phyloP scores from a whole-genome alignment of 345 rosid genomes.

The Clarkia xantiana region DNA sequence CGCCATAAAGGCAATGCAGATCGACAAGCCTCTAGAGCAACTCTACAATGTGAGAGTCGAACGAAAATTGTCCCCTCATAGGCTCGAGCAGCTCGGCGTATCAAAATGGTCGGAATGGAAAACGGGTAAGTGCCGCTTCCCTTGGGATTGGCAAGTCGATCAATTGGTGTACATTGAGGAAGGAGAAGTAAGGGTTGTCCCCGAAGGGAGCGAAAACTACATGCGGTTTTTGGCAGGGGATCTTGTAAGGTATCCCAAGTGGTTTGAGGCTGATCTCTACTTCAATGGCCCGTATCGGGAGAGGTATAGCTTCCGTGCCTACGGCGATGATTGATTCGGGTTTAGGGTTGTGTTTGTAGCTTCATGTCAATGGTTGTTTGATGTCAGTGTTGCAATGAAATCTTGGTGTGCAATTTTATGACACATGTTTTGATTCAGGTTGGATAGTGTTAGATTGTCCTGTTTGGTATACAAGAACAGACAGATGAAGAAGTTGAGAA shows the following conservation, averaged over 20 bases:
- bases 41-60: conserved; percentile 72
- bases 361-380: too few relatives aligned
- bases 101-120: conserved; percentile 81
- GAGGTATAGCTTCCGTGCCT: conserved; percentile 71
- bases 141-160: conserved; percentile 96
- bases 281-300: conserved; percentile 78
- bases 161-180: conserved; percentile 91
- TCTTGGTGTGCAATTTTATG: too few relatives aligned
- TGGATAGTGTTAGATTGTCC: too few relatives aligned
- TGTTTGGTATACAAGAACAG: too few relatives aligned
- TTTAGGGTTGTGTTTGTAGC: too few relatives aligned
- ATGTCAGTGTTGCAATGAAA: too few relatives aligned
- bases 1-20: conserved; percentile 36
- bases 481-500: too few relatives aligned
- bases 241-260: conserved; percentile 80
- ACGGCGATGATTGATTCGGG: conserved; percentile 51
- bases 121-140: conserved; percentile 65
- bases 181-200: conserved; percentile 93
- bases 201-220: conserved; percentile 61
- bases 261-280: conserved; percentile 90
- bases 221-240: conserved; percentile 84
- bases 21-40: conserved; percentile 64
- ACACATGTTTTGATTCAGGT: too few relatives aligned
- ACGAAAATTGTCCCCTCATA: conserved; percentile 35
- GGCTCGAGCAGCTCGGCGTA: conserved; percentile 58